Base-by-base conservation (phyloP, 176 grass and related monocot genomes). In the Rhipidocladum racemiflorum region DNA sequence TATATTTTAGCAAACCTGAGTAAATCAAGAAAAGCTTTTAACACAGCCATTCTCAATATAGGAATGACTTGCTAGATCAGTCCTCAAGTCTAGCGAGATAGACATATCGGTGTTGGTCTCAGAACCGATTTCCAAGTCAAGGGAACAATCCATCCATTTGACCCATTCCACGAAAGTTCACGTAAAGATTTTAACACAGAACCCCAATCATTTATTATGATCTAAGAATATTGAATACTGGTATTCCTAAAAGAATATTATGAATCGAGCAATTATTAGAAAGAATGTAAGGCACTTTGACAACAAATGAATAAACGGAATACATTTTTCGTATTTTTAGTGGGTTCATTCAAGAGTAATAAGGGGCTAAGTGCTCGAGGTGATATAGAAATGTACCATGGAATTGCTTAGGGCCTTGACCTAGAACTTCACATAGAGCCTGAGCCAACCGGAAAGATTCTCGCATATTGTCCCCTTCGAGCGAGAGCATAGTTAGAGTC, bases 401-500 rank as follows among this genome's bases (percentile, higher is more conserved):
- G 61, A 95, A 91, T 32, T 88, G 88, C 72, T 92, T 88, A 80
- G 87, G 81, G 61, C 38, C 85, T 77, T 90, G 55, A 70, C 77
- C 90, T 78, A 90, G 45, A 81, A 93, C 40, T 85, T 91, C 93
- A 65, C 95, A 93, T 70, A 82, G 71, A 79, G 90, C 92, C 27
- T 90, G 69, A 67, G 92, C 86, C 70, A 95, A 93, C 57, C 91
- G 88, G 72, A 98, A 98, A 49, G 95, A 92, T 80, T 98, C 92
- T 86, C 90, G 87, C 64, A 98, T 90, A 83, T 95, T 98, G 59
- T 98, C 92, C 25, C 92, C 95, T 91, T 98, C 95, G 95, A 97
- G 70, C 95, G 95, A 76, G 94, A 97, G 72, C 95, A 89, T 72
- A 93, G 74, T 57, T n/a, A n/a, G n/a, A n/a, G n/a, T n/a, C n/a